Conservation (phyloP, 106 monocot genomes). For the Hemerocallis citrina region DNA sequence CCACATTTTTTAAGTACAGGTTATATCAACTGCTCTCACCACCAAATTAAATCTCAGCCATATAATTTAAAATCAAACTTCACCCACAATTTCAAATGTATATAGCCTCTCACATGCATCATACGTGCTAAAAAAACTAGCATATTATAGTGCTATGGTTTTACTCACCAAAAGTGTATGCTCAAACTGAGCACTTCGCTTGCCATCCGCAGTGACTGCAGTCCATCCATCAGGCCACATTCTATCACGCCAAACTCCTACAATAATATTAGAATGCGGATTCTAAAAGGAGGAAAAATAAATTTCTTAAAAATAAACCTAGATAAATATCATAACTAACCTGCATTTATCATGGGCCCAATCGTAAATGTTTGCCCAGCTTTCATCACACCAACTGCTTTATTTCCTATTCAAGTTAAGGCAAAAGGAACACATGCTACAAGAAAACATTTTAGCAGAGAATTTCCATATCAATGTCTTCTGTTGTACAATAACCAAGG, state of each 20-base stretch:
- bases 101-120: too few relatives aligned
- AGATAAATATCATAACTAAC: slow-evolving; percentile 10
- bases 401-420: slow-evolving; percentile 64
- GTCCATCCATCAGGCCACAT: slow-evolving; percentile 99
- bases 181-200: slow-evolving; percentile 96
- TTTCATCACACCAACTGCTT: slow-evolving; percentile 99
- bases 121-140: too few relatives aligned
- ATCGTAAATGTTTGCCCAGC: slow-evolving; percentile 96
- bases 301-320: too few relatives aligned
- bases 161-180: slow-evolving; percentile 89
- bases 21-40: too few relatives aligned
- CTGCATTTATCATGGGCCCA: slow-evolving; percentile 98
- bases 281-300: neutral
- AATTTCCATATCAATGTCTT: neutral
- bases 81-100: too few relatives aligned
- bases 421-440: neutral
- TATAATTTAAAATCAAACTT: too few relatives aligned
- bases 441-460: neutral
- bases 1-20: too few relatives aligned
- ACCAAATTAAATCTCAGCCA: too few relatives aligned
- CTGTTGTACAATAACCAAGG: neutral
- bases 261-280: neutral
- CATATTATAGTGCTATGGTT: too few relatives aligned
- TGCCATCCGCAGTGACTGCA: slow-evolving; percentile 89
- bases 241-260: slow-evolving; percentile 89